A percentile compares a stretch with the other conserved stretches of the same genome.
These are phyloP conservation scores for Fraxinus angustifolia DNA, from an alignment of 305 asterid genomes.

Conservation along the genomic window DNA sequence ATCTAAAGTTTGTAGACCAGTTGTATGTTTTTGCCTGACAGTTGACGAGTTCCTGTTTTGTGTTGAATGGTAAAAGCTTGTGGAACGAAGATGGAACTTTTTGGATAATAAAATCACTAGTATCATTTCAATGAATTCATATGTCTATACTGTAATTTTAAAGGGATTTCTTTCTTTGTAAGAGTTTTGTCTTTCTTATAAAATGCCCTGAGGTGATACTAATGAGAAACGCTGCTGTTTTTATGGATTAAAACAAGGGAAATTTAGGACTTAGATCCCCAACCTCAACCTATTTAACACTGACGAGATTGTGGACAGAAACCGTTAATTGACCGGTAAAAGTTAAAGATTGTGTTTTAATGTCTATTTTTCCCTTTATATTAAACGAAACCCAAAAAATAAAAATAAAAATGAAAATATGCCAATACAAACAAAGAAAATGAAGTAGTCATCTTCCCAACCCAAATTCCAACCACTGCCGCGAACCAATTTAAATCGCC, in stretches of 20 bases:
- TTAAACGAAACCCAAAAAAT: neutral
- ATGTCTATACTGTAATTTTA: neutral
- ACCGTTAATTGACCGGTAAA: no score
- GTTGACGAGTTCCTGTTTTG: neutral
- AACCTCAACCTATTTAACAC: no score
- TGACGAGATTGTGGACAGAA: neutral
- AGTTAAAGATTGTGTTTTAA: neutral
- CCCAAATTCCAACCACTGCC: no score
- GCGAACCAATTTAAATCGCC: no score
- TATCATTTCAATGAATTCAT: neutral
- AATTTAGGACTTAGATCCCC: no score
- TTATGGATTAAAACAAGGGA: neutral
- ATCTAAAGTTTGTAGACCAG: neutral
- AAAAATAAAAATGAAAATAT: no score
- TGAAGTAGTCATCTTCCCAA: neutral
- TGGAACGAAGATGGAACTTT: neutral
- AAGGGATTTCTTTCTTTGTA: neutral
- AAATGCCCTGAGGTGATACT: neutral
- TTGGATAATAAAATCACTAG: neutral
- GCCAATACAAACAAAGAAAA: neutral
- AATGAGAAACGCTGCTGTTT: neutral
- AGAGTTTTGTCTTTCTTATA: neutral
- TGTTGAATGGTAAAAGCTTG: neutral
- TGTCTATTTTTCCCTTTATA: neutral
- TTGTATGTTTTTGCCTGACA: neutral